Evolutionary conservation across 108 stramenopile genomes (phyloP), one percentile per base, ranked within the genome.

Genomic region (Nitzschia putrida): DNA sequence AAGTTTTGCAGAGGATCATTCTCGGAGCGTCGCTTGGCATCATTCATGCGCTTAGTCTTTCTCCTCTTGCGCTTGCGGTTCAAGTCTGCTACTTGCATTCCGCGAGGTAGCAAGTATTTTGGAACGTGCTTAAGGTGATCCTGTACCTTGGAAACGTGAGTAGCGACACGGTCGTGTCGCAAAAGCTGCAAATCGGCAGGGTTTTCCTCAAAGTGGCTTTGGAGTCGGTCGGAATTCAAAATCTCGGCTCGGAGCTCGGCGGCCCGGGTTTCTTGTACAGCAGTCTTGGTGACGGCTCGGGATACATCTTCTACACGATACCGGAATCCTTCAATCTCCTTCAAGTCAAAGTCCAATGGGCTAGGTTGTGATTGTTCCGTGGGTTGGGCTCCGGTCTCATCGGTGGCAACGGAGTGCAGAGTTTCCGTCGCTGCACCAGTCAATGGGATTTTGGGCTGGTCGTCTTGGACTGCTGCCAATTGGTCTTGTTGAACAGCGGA

Each of bases 261-360:
- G 6, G 94, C 90, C 54, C 98, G 87, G 8, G 98, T 85, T 72
- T 99, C 98, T 23, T 80, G 67, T 29, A 99, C 83, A 9, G 91
- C 83, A 8, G 83, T 81, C 50, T 74, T 81, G 0, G 97, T 98
- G 21, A 99, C 96, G 18, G 95, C 88, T 7, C 95, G 82, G 16
- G 77, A 64, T 16, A 97, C 93, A 73, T 98, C 97, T 69, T 97
- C 96, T 26, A 98, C 97, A 37, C 99, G 83, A 72, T 99, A 99
- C 2, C 99, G 83, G 70, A 99, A 99, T 8, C 94, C 90, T 68
- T 97, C 96, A 37, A 98, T 88, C 76, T 98, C 99, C 0, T 74
- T 79, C 70, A 93, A 65, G 77, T 98, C 94, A 76, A 99, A 98
- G 58, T 95, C 95, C 43, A 99, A 76, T 7, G 94, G 95, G 49